phyloP scores from a whole-genome alignment of 208 protist genomes.

The Strigomonas culicis region DNA sequence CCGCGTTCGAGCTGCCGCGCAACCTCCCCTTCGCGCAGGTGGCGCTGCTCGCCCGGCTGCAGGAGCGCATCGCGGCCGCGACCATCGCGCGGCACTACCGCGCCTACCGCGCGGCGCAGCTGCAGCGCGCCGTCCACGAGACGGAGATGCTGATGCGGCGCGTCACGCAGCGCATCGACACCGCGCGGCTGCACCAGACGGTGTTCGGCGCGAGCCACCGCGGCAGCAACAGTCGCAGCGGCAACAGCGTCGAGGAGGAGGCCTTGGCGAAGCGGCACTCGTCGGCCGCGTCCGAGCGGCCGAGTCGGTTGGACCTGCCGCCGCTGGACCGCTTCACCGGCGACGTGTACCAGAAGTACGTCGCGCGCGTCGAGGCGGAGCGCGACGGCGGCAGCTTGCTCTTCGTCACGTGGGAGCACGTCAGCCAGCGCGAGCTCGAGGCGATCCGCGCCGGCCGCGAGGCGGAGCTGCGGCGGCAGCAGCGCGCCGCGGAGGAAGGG shows the following conservation, averaged over 20 bases:
- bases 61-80: conserved; percentile 29
- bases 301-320: neutral
- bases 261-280: no score
- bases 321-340: neutral
- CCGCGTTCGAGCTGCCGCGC: conserved; percentile 13
- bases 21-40: conserved; percentile 4
- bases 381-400: neutral
- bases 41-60: conserved; percentile 20
- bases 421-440: conserved; percentile 46
- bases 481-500: conserved; percentile 16
- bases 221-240: neutral
- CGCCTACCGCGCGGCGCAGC: conserved; percentile 16
- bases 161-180: neutral
- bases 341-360: conserved; percentile 7
- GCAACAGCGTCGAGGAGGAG: neutral
- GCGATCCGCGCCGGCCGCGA: conserved; percentile 20
- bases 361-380: neutral
- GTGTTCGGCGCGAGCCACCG: neutral
- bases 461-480: conserved; percentile 19
- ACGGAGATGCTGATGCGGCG: conserved; percentile 1
- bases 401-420: conserved; percentile 36
- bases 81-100: conserved; percentile 31
- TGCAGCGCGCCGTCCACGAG: conserved; percentile 10
- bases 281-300: no score
- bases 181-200: neutral